Evolutionary conservation across 1,284 basidiomycete genomes (phyloP).

Genomic region (Anthracocystis panici-leucophaei): DNA sequence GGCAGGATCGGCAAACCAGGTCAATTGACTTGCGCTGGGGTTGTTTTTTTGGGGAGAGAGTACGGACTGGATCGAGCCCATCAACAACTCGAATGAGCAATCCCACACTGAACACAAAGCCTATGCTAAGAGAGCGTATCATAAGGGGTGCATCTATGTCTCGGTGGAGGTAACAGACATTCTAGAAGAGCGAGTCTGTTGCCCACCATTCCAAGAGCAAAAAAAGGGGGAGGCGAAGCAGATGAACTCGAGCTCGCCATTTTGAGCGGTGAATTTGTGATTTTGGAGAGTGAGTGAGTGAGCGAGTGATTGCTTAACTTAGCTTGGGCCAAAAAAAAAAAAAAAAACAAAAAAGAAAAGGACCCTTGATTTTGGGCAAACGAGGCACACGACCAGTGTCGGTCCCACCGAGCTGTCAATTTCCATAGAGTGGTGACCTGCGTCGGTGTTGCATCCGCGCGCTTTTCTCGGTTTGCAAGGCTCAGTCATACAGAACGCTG

Average conservation of each 20-base stretch:
- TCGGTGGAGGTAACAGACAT: too few species aligned
- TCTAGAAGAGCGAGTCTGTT: neutral
- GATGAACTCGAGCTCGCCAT: slow-evolving; percentile 8
- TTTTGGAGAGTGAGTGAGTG: too few species aligned
- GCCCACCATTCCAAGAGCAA: neutral
- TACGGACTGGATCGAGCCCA: too few species aligned
- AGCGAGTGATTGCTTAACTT: too few species aligned
- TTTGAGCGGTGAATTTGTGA: slow-evolving; percentile 1
- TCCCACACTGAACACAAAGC: neutral
- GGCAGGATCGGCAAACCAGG: neutral
- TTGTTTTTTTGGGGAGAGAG: too few species aligned
- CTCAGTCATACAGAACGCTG: neutral
- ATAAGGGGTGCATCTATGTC: too few species aligned
- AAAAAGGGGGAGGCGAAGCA: neutral
- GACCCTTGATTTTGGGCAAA: neutral
- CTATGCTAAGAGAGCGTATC: too few species aligned
- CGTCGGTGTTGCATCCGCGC: slow-evolving; percentile 3
- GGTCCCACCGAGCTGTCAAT: neutral
- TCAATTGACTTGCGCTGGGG: too few species aligned
- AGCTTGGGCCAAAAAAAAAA: neutral
- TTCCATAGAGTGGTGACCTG: neutral
- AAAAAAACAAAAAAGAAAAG: too few species aligned
- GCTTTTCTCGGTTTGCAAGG: neutral
- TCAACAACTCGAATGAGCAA: neutral
- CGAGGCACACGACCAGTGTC: slow-evolving; percentile 2